Evolutionary conservation across 768 basidiomycete species (phyloP).

Genomic region (Lanmaoa pseudosensibilis): DNA sequence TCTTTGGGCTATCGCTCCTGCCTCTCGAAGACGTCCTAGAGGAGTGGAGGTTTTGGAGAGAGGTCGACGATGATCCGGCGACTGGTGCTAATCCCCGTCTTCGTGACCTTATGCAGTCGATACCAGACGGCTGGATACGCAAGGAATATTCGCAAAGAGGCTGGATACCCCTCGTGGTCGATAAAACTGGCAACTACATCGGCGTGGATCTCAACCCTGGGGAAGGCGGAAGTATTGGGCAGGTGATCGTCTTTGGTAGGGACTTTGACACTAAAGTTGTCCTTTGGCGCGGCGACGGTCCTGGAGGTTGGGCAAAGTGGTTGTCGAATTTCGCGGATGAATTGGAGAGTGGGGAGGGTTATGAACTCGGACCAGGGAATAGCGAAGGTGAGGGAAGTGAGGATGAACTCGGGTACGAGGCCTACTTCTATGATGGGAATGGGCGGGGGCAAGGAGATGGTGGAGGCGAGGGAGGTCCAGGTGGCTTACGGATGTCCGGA

Average conservation of each 20-base stretch:
- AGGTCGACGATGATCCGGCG: conserved; percentile 84
- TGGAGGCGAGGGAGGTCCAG: conserved; percentile 69
- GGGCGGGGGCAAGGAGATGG: conserved; percentile 78
- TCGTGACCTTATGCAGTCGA: conserved; percentile 77
- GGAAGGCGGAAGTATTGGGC: conserved; percentile 73
- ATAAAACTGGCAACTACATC: conserved; percentile 94
- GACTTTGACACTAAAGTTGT: conserved; percentile 99
- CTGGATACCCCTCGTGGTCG: conserved; percentile 94
- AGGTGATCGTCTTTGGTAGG: conserved; percentile 98
- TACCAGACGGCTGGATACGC: conserved; percentile 88
- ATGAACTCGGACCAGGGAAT: conserved; percentile 63
- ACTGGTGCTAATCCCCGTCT: conserved; percentile 80
- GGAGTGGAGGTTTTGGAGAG: conserved; percentile 97
- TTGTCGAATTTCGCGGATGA: conserved; percentile 89
- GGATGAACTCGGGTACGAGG: conserved; percentile 82
- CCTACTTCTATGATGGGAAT: conserved; percentile 81
- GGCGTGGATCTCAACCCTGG: conserved; percentile 92
- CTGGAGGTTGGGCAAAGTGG: conserved; percentile 94
- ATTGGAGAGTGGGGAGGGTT: conserved; percentile 86
- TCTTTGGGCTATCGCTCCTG: conserved; percentile 92
- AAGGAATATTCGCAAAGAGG: conserved; percentile 90
- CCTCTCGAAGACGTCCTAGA: conserved; percentile 91
- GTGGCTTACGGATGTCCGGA: conserved; percentile 73
- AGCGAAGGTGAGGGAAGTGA: conserved; percentile 73
- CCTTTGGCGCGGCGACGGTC: conserved; percentile 87